These are phyloP conservation scores for Ganoderma lingzhi DNA, from an alignment of 1,284 basidiomycete species.

Conservation along the genomic window DNA sequence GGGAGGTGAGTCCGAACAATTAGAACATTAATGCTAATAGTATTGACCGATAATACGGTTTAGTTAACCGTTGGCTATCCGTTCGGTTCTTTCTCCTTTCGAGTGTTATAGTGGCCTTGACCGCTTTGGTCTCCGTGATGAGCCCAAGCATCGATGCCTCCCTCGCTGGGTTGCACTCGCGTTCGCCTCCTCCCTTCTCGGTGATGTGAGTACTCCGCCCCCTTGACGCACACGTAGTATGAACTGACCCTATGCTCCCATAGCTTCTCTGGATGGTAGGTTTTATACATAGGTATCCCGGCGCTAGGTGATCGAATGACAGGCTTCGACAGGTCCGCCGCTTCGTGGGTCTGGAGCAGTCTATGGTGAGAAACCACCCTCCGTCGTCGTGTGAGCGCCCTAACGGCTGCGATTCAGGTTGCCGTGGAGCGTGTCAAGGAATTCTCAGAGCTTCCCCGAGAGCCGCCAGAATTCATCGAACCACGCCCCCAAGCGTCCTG, in stretches of 20 bases:
- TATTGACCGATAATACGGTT: conserved; percentile 22
- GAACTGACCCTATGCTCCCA: conserved; percentile 35
- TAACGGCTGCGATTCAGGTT: conserved; percentile 56
- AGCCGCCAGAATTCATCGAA: conserved; percentile 85
- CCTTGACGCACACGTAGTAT: neutral
- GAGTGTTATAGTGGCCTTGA: conserved; percentile 74
- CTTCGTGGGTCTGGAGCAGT: conserved; percentile 89
- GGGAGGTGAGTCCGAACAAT: conserved; percentile 61
- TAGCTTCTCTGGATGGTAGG: conserved; percentile 60
- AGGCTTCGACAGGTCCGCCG: conserved; percentile 55
- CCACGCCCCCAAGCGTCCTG: conserved; percentile 86
- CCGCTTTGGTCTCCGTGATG: conserved; percentile 73
- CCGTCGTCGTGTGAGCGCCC: conserved; percentile 15
- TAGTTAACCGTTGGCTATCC: conserved; percentile 84
- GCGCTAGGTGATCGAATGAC: conserved; percentile 15
- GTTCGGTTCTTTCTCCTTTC: conserved; percentile 87
- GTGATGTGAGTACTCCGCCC: conserved; percentile 61
- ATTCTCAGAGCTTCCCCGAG: conserved; percentile 82
- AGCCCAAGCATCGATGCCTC: conserved; percentile 79
- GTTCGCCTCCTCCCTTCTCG: conserved; percentile 80
- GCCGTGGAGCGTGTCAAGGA: conserved; percentile 93
- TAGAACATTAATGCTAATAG: neutral
- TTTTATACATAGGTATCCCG: conserved; percentile 10
- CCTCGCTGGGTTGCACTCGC: conserved; percentile 86
- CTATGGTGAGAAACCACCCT: conserved; percentile 67